Evolutionary conservation across 202 grass and related monocot genomes (phyloP), one percentile per base, ranked within the genome.

Genomic region (Digitaria exilis): DNA sequence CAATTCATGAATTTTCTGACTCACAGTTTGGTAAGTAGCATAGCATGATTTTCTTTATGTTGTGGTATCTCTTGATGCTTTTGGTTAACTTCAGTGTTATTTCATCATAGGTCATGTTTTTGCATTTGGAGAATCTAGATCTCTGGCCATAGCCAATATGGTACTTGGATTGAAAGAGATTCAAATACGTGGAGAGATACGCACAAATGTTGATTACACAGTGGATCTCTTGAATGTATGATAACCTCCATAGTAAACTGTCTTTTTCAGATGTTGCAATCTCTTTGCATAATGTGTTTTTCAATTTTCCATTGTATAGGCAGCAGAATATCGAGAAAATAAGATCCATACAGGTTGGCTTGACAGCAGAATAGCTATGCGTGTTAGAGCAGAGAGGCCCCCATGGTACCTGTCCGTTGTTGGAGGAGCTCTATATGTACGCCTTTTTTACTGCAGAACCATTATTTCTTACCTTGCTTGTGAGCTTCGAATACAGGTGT

Each of bases 341-440:
- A 99, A 92, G 80, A 99, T 99, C 62, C 96, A 99, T 71, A 99
- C 96, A 71, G 91, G 96, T 71, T 99, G 93, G 96, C 84, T 99
- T 51, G 96, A 99, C 67, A 96, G 96, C 88, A 96, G 96, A 91
- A 99, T 99, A 79, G 96, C 91, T 76, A 99, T 99, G 96, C 93
- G 96, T 39, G 96, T 99, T 83, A 94, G 96, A 90, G 96, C 96
- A 69, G 96, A 99, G 88, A 96, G 96, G 84, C 93, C 93, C 60
- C 96, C 96, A 89, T 99, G 93, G 96, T 96, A 96, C 85, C 85
- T 99, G 63, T 99, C 93, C 61, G 96, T 99, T 88, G 96, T 99
- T 89, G 96, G 89, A 80, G 93, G 93, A 75, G 86, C 93, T 84
- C 85, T 99, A 86, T 99, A 99, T 86, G 96, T 99, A 96, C 58